A percentile compares a stretch with the other conserved stretches of the same genome.
phyloP scores from a whole-genome alignment of 2,329 filamentous ascomycete genomes.

The Apiospora arundinis region DNA sequence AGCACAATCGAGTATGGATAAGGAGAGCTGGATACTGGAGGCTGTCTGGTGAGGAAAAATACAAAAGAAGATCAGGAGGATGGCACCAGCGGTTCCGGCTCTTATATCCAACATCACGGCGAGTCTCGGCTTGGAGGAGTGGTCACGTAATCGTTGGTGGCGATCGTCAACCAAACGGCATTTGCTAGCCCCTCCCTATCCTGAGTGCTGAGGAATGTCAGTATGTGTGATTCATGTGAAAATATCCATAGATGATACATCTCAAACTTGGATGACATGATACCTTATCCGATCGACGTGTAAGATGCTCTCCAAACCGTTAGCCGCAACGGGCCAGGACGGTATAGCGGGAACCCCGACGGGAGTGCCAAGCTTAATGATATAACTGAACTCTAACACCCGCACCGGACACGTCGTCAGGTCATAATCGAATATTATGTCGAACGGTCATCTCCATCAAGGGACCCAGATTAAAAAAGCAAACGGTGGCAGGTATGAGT shows the following conservation, averaged over 20 bases:
- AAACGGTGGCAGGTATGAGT: neutral
- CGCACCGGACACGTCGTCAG: neutral
- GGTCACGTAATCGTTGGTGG: neutral
- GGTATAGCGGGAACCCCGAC: neutral
- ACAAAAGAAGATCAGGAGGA: neutral
- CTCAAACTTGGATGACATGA: neutral
- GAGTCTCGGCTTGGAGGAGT: neutral
- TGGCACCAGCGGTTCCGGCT: neutral
- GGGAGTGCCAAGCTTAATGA: slow-evolving; percentile 8
- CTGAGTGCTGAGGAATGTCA: neutral
- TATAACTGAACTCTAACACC: neutral
- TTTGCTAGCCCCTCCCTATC: neutral
- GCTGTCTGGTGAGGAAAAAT: neutral
- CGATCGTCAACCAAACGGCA: no score
- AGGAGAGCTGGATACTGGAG: neutral
- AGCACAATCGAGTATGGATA: neutral
- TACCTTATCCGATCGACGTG: neutral
- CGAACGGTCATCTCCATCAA: neutral
- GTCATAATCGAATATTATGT: neutral
- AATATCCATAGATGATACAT: neutral
- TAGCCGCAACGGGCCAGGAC: neutral
- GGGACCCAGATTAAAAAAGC: neutral
- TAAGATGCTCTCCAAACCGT: neutral
- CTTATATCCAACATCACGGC: neutral
- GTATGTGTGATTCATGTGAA: neutral